phyloP scores from a whole-genome alignment of 1,284 basidiomycete genomes.

The Flammula alnicola region DNA sequence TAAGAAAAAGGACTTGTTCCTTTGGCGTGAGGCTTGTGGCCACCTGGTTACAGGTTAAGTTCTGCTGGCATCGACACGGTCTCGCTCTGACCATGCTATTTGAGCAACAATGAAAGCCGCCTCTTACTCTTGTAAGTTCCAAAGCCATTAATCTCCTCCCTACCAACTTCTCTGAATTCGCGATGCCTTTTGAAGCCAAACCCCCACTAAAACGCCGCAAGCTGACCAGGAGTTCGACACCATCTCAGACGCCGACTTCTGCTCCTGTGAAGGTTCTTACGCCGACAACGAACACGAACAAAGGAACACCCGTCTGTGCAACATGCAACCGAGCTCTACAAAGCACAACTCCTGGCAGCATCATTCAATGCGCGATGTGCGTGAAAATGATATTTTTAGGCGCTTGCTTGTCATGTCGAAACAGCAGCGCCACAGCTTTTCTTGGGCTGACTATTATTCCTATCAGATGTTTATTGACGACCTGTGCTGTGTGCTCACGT shows the following conservation, averaged over 20 bases:
- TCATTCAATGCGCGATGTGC: conserved; percentile 14
- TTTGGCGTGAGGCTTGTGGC: neutral
- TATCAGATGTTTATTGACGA: conserved; percentile 34
- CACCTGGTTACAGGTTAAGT: no score
- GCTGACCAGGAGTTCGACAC: conserved; percentile 1
- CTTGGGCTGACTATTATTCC: neutral
- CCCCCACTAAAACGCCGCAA: conserved; percentile 16
- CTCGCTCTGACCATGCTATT: conserved; percentile 6
- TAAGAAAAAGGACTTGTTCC: neutral
- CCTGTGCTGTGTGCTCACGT: conserved; percentile 39
- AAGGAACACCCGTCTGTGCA: conserved; percentile 14
- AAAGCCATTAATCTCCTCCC: neutral
- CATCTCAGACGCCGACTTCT: neutral
- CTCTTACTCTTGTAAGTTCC: conserved; percentile 4
- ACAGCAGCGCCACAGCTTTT: conserved; percentile 1
- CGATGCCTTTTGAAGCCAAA: conserved; percentile 4
- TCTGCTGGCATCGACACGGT: neutral
- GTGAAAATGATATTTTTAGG: conserved; percentile 11
- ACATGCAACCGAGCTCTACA: conserved; percentile 12
- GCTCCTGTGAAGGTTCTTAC: neutral
- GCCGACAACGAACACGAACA: neutral
- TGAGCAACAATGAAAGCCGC: conserved; percentile 12
- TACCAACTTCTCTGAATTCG: neutral
- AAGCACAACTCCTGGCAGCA: conserved; percentile 7
- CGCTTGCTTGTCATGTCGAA: conserved; percentile 8